phyloP scores from a whole-genome alignment of 345 rosid species.

The Geranium brycei region DNA sequence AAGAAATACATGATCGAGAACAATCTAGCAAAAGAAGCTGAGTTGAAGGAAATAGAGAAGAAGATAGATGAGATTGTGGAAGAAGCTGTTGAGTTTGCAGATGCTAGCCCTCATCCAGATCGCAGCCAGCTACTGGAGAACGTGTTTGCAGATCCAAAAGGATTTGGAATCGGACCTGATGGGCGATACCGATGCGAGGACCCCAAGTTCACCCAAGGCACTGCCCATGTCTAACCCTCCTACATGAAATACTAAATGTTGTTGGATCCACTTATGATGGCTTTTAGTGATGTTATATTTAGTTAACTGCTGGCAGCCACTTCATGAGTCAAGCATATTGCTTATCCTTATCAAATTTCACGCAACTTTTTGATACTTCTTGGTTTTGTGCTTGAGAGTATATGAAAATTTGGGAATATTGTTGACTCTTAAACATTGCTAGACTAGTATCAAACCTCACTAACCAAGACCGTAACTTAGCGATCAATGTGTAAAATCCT shows the following conservation, averaged over 20 bases:
- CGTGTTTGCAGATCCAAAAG: conserved; percentile 47
- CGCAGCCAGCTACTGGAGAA: conserved; percentile 45
- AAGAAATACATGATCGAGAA: conserved; percentile 35
- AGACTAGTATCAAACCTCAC: no score
- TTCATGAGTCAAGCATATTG: not conserved
- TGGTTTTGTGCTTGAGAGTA: not conserved
- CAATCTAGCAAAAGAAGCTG: conserved; percentile 35
- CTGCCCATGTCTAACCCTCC: conserved; percentile 30
- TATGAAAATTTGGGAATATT: no score
- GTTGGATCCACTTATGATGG: not conserved
- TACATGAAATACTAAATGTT: no score
- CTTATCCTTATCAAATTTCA: no score
- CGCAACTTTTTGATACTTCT: not conserved
- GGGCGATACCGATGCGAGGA: conserved; percentile 46
- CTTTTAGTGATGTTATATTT: not conserved
- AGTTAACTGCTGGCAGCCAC: not conserved
- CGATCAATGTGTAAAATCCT: no score
- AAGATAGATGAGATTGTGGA: conserved; percentile 43
- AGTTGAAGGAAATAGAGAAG: conserved; percentile 36
- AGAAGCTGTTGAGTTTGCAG: conserved; percentile 48
- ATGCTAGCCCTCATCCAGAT: conserved; percentile 32
- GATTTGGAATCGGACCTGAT: conserved; percentile 42
- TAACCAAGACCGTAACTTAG: no score
- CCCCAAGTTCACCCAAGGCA: conserved; percentile 45
- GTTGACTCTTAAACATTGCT: no score